phyloP scores from a whole-genome alignment of 2,329 filamentous ascomycete species.

The Colletotrichum higginsianum region DNA sequence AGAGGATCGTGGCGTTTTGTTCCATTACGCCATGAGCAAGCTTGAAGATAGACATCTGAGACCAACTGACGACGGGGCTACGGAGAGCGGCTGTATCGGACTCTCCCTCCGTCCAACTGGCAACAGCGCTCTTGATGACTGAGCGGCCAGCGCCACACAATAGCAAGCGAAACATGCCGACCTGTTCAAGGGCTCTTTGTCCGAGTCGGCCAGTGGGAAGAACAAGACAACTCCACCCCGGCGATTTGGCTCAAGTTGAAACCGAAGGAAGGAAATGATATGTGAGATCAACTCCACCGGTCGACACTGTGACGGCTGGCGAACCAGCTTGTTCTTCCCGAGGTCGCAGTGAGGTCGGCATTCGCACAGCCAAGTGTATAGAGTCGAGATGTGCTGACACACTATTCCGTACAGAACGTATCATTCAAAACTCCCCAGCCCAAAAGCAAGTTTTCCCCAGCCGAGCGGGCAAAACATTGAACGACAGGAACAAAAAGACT shows the following conservation, averaged over 20 bases:
- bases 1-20: constrained; percentile 20
- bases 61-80: too few relatives aligned
- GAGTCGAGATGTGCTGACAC: background rate
- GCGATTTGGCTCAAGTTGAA: constrained; percentile 35
- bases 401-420: background rate
- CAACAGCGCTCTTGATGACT: too few relatives aligned
- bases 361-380: background rate
- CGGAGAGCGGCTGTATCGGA: background rate
- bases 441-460: background rate
- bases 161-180: background rate
- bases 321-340: background rate
- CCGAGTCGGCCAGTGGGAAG: constrained; percentile 8
- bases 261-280: constrained; percentile 18
- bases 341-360: background rate
- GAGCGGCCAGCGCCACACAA: too few relatives aligned
- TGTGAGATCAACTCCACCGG: constrained; percentile 12
- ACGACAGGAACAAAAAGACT: background rate
- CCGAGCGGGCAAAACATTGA: constrained; percentile 19
- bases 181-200: background rate
- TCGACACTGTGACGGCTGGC: background rate
- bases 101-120: background rate
- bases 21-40: background rate
- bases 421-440: too few relatives aligned
- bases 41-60: background rate
- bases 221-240: constrained; percentile 14